phyloP scores from a whole-genome alignment of 2,329 filamentous ascomycete genomes.

The Penicillium aurantiogriseum region DNA sequence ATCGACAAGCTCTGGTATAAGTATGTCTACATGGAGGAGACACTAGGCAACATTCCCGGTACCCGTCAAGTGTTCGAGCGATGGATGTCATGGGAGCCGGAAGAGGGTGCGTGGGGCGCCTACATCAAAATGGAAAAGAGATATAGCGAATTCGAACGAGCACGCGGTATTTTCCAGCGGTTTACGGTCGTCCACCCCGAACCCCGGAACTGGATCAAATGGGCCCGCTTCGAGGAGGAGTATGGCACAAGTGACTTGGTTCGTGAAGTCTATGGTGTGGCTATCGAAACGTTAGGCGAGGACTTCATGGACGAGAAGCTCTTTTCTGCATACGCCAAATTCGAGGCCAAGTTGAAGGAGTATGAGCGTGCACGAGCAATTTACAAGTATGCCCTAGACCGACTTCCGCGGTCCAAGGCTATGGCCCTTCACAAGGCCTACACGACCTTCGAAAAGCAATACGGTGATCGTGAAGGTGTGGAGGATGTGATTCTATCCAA shows the following conservation, averaged over 20 bases:
- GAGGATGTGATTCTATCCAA: constrained; percentile 97
- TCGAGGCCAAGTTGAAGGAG: constrained; percentile 91
- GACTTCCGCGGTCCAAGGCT: constrained; percentile 83
- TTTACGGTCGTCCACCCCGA: constrained; percentile 94
- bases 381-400: constrained; percentile 94
- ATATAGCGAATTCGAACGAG: constrained; percentile 86
- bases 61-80: constrained; percentile 93
- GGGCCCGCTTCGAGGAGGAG: constrained; percentile 96
- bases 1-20: constrained; percentile 99
- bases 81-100: constrained; percentile 98
- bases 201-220: constrained; percentile 97
- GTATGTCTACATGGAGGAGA: constrained; percentile 99
- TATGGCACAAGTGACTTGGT: constrained; percentile 89
- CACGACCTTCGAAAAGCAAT: constrained; percentile 97
- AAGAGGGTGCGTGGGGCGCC: constrained; percentile 90
- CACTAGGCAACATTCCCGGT: constrained; percentile 87
- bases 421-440: constrained; percentile 86
- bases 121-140: constrained; percentile 98
- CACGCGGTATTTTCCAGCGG: constrained; percentile 82
- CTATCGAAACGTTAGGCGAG: constrained; percentile 85
- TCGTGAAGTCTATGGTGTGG: constrained; percentile 83
- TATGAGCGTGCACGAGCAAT: constrained; percentile 91
- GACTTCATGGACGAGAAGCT: constrained; percentile 95
- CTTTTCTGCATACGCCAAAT: constrained; percentile 93
- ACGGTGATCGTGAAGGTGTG: constrained; percentile 86